Evolutionary conservation across 2,329 filamentous ascomycete species (phyloP).

Genomic region (Diaporthe aspalathi): DNA sequence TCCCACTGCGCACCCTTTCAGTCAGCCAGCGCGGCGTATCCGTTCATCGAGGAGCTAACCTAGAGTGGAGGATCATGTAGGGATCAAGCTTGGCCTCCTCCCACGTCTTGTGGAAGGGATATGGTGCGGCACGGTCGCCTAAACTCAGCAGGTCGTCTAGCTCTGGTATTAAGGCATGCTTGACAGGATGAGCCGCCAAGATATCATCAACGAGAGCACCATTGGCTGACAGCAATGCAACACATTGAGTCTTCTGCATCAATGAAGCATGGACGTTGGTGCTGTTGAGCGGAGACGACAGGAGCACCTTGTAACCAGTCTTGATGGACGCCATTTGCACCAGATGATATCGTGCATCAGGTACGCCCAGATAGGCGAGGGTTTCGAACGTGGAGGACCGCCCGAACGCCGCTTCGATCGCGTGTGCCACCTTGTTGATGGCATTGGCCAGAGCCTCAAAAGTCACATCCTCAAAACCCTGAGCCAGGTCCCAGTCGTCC

Average conservation of each 20-base stretch:
- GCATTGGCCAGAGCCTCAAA: conserved; percentile 40
- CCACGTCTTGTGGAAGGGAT: conserved; percentile 41
- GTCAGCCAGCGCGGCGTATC: neutral
- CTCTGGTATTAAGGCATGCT: conserved; percentile 36
- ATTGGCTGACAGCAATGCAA: conserved; percentile 38
- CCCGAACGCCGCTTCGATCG: conserved; percentile 39
- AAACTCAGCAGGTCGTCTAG: conserved; percentile 39
- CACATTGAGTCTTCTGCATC: conserved; percentile 40
- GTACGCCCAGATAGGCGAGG: conserved; percentile 41
- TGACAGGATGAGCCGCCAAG: conserved; percentile 19
- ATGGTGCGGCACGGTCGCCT: conserved; percentile 34
- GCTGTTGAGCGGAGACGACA: conserved; percentile 42
- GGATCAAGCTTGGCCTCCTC: conserved; percentile 39
- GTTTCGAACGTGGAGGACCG: conserved; percentile 39
- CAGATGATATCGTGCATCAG: conserved; percentile 42
- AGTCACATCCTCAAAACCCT: conserved; percentile 42
- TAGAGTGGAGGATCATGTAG: conserved; percentile 40
- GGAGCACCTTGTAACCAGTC: conserved; percentile 41
- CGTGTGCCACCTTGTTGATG: conserved; percentile 42
- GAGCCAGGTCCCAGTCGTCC: conserved; percentile 41
- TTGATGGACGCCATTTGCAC: conserved; percentile 42
- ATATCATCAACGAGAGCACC: conserved; percentile 39
- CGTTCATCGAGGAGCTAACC: neutral
- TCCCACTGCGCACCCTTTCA: conserved; percentile 36
- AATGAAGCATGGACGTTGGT: conserved; percentile 38